Evolutionary conservation across 805 yeast species (phyloP).

Genomic region (Nakazawaea sp.): DNA sequence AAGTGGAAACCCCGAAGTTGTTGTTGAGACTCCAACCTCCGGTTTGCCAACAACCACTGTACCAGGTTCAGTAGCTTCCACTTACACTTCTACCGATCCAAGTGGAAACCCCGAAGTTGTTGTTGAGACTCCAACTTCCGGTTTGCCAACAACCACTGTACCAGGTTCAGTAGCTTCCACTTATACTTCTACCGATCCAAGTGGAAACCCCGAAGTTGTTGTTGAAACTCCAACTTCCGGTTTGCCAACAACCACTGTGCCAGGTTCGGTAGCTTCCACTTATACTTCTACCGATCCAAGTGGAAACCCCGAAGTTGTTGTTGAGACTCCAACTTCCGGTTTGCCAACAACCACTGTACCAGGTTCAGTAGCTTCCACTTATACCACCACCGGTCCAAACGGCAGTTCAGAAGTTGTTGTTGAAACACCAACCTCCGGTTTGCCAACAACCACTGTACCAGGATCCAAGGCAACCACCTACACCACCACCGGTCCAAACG

Average conservation of each 20-base stretch:
- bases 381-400: neutral
- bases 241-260: neutral
- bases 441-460: neutral
- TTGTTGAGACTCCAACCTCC: neutral
- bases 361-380: neutral
- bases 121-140: neutral
- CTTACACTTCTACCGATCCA: neutral
- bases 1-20: neutral
- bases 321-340: neutral
- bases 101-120: neutral
- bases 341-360: neutral
- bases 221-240: neutral
- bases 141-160: neutral
- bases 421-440: neutral
- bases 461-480: neutral
- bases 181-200: neutral
- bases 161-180: neutral
- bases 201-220: neutral
- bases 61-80: neutral
- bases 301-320: neutral
- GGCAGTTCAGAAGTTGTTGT: neutral
- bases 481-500: neutral
- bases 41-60: neutral
- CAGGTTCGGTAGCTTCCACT: neutral
- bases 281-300: neutral